Percentiles rank a stretch among this genome's conserved stretches.
Evolutionary conservation across 768 basidiomycete genomes (phyloP).

Genomic region (Auricularia heimuer): DNA sequence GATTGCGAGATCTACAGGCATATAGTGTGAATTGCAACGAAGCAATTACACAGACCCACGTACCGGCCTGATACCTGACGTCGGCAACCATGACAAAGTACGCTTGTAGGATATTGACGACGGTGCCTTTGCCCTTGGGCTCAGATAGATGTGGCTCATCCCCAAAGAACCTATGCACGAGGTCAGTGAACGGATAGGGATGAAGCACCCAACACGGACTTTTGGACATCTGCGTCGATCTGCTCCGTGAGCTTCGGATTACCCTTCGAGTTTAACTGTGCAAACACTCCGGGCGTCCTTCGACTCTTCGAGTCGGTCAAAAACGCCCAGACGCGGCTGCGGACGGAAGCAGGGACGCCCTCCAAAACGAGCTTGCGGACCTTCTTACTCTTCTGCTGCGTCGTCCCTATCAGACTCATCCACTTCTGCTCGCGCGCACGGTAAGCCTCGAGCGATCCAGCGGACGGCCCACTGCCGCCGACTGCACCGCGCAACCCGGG

Average conservation of each 20-base stretch:
- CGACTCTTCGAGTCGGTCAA: slow-evolving; percentile 68
- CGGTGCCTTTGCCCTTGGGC: slow-evolving; percentile 35
- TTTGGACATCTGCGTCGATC: slow-evolving; percentile 50
- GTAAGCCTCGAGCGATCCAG: slow-evolving; percentile 41
- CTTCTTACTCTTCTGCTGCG: slow-evolving; percentile 74
- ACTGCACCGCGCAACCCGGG: not conserved
- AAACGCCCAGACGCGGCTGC: slow-evolving; percentile 78
- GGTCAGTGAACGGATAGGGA: not conserved
- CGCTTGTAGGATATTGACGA: slow-evolving; percentile 52
- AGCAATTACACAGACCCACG: slow-evolving; percentile 9
- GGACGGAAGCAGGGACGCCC: slow-evolving; percentile 71
- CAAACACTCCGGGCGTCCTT: slow-evolving; percentile 58
- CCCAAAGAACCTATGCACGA: slow-evolving; percentile 27
- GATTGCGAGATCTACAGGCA: slow-evolving; percentile 47
- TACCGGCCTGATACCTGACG: slow-evolving; percentile 57
- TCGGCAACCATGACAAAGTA: slow-evolving; percentile 84
- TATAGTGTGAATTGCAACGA: not conserved
- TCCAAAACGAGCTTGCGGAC: slow-evolving; percentile 62
- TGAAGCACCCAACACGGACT: slow-evolving; percentile 15
- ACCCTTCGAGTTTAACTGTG: slow-evolving; percentile 47
- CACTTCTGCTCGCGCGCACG: slow-evolving; percentile 69
- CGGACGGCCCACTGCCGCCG: slow-evolving; percentile 1
- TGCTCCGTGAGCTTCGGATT: slow-evolving; percentile 37
- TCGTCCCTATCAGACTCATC: slow-evolving; percentile 38
- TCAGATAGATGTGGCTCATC: slow-evolving; percentile 51